phyloP scores from a whole-genome alignment of 345 rosid genomes.

The Populus simonii region DNA sequence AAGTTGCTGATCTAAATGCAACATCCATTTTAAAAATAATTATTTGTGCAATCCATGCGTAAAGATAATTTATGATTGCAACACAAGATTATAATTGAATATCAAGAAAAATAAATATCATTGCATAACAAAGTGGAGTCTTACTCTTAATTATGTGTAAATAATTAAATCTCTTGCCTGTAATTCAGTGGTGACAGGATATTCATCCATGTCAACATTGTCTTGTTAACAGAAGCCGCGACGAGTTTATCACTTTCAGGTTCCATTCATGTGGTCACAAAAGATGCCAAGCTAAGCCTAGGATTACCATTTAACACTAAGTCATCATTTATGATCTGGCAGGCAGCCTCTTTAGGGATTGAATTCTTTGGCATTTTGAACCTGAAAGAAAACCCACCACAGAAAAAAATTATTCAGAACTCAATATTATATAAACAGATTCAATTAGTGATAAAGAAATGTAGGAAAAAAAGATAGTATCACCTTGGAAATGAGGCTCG shows the following conservation, averaged over 20 bases:
- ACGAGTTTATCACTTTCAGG: conserved; percentile 26
- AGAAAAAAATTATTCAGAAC: no score
- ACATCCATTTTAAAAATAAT: background rate
- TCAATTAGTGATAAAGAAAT: background rate
- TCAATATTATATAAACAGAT: background rate
- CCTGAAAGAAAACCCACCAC: conserved; percentile 2
- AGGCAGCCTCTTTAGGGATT: conserved; percentile 27
- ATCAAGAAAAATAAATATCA: background rate
- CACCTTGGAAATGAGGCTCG: conserved; percentile 27
- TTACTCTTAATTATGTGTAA: no score
- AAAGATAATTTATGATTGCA: background rate
- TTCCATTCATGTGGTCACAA: conserved; percentile 29
- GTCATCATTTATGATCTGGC: conserved; percentile 24
- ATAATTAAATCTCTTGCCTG: conserved; percentile 4
- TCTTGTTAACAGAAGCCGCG: conserved; percentile 21
- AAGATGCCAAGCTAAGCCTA: conserved; percentile 21
- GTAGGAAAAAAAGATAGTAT: background rate
- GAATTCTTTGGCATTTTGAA: conserved; percentile 22
- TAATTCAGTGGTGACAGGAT: conserved; percentile 27
- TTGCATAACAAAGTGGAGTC: no score
- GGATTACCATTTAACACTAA: conserved; percentile 28
- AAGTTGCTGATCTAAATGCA: background rate
- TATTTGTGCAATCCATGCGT: no score
- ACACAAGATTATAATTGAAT: background rate
- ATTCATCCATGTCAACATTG: conserved; percentile 32